Conservation (phyloP, 2,329 filamentous ascomycete genomes). For the Dendryphion nanum region DNA sequence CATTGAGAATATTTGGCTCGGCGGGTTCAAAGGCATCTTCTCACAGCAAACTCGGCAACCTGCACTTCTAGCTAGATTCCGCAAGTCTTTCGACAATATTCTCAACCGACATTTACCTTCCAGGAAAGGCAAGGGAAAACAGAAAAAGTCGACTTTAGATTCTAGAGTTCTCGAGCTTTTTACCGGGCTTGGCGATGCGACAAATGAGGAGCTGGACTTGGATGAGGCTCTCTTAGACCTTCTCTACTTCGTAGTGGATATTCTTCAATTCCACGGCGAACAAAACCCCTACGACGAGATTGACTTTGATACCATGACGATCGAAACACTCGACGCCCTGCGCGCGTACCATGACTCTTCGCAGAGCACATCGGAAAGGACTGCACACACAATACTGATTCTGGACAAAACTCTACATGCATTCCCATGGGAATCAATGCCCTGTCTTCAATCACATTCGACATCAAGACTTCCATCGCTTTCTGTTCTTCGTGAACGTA, state of each 20-base stretch:
- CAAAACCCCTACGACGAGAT: slow-evolving; percentile 97
- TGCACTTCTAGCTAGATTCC: slow-evolving; percentile 70
- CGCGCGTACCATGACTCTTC: slow-evolving; percentile 66
- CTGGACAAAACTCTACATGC: slow-evolving; percentile 87
- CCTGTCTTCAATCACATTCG: slow-evolving; percentile 74
- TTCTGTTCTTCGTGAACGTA: slow-evolving; percentile 72
- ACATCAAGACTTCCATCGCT: slow-evolving; percentile 88
- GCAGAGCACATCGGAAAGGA: slow-evolving; percentile 10
- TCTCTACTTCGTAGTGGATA: slow-evolving; percentile 93
- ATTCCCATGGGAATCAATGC: slow-evolving; percentile 95
- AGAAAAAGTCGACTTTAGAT: slow-evolving; percentile 55
- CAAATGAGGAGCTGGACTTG: slow-evolving; percentile 66
- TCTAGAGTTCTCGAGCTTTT: slow-evolving; percentile 80
- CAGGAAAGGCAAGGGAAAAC: slow-evolving; percentile 60
- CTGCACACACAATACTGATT: slow-evolving; percentile 77
- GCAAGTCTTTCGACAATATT: slow-evolving; percentile 72
- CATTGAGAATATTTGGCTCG: slow-evolving; percentile 91
- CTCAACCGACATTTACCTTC: slow-evolving; percentile 86
- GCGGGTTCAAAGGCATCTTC: slow-evolving; percentile 93
- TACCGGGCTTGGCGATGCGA: slow-evolving; percentile 75
- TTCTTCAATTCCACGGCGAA: slow-evolving; percentile 94
- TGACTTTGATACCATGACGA: slow-evolving; percentile 87
- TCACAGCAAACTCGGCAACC: slow-evolving; percentile 66
- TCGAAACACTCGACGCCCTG: slow-evolving; percentile 84
- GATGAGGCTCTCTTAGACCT: slow-evolving; percentile 91